These are phyloP conservation scores for Mycena rosella DNA, from an alignment of 768 basidiomycete genomes.

Conservation along the genomic window DNA sequence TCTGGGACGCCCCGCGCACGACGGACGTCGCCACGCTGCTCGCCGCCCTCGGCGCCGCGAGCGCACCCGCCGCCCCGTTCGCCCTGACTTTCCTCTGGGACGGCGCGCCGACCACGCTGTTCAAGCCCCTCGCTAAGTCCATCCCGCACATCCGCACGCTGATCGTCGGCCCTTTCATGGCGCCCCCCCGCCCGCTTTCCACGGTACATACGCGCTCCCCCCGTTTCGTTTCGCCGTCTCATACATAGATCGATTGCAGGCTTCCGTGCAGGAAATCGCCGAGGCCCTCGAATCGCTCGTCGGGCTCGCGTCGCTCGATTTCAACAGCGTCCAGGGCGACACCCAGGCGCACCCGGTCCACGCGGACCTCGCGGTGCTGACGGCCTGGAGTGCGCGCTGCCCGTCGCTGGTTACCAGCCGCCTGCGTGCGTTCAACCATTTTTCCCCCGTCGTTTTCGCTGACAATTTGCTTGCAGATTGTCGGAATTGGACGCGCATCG, in stretches of 20 bases:
- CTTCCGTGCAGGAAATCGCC: not conserved
- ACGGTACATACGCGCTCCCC: not conserved
- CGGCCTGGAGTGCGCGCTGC: not conserved
- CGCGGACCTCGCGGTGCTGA: not conserved
- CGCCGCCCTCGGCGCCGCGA: not conserved
- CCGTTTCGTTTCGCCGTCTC: too few relatives aligned
- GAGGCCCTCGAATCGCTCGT: not conserved
- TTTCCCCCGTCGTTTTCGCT: too few relatives aligned
- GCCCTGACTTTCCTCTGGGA: constrained; percentile 15
- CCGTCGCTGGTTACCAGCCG: constrained; percentile 4
- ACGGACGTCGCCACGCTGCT: constrained; percentile 14
- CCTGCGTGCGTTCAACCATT: not conserved
- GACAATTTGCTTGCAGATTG: too few relatives aligned
- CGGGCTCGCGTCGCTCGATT: not conserved
- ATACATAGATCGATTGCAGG: not conserved
- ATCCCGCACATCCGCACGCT: constrained; percentile 11
- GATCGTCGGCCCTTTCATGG: constrained; percentile 7
- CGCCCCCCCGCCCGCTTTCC: not conserved
- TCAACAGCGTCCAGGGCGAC: not conserved
- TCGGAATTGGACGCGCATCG: not conserved
- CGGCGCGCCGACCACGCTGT: constrained; percentile 11
- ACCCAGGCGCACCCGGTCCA: not conserved
- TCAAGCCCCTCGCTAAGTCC: not conserved
- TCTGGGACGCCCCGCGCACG: constrained; percentile 4
- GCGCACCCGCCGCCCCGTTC: not conserved